Evolutionary conservation across 1,284 basidiomycete species (phyloP), one percentile per base, ranked within the genome.

Genomic region (Boletus semigastroideus): DNA sequence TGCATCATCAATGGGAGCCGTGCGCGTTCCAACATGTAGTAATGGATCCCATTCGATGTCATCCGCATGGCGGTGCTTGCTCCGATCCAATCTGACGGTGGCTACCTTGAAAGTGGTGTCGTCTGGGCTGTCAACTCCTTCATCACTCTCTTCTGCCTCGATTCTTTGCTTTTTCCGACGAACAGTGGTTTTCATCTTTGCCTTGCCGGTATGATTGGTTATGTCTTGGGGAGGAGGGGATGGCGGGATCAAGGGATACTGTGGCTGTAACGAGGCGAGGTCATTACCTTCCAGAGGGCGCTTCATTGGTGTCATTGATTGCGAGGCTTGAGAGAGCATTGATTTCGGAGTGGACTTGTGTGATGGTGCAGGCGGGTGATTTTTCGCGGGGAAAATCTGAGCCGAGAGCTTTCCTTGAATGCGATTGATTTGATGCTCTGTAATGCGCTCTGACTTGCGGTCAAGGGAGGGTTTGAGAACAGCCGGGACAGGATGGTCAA

Each of bases 211-310:
- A 68, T 64, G 60, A 62, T 57, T 54, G 49, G 64, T 54, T 46
- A 64, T 47, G 37, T 64, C 69, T 46, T 68, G 64, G 42, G 77
- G 76, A 25, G 83, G 82, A 16, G 86, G 86, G n/a, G 86, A 86
- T 12, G 86, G 86, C 12, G 85, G 84, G 44, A 83, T 58, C 43
- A 82, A 72, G 37, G 62, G 17, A 25, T 43, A 36, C 11, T 55
- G 55, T 11, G 52, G 25, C 4, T 44, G 49, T 12, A 25, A 10
- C n/a, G 59, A 38, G 13, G 30, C 27, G 36, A 22, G 31, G 42
- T 53, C 48, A 22, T 34, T 31, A 9, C 25, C 41, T 30, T 54
- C 55, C 27, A 69, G 38, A 16, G 53, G 16, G 42, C 64, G 65
- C 53, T 67, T 67, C 16, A 19, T 33, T 8, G 67, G 67, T 2